These are phyloP conservation scores for Colletotrichum musae DNA, from an alignment of 2,329 filamentous ascomycete genomes.

Conservation along the genomic window DNA sequence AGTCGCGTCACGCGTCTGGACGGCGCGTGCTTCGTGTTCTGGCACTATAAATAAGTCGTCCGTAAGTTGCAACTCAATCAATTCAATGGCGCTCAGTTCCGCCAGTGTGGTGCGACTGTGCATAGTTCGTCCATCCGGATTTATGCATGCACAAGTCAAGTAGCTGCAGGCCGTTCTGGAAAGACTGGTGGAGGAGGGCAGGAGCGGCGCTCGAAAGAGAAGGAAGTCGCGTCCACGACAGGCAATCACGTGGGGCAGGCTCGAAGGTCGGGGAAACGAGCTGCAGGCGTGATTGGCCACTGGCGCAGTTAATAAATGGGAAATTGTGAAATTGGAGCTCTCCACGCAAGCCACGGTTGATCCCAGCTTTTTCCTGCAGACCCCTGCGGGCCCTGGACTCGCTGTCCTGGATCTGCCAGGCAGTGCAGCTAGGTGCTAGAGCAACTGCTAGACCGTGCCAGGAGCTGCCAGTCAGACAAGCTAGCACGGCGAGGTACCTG, in stretches of 20 bases:
- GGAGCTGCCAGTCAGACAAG: conserved; percentile 17
- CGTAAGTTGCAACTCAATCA: no score
- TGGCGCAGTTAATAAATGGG: conserved; percentile 43
- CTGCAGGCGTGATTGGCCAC: conserved; percentile 42
- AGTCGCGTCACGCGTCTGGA: conserved; percentile 37
- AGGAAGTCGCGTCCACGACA: conserved; percentile 42
- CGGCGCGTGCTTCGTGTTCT: conserved; percentile 2
- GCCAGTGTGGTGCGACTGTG: background rate
- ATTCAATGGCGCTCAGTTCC: no score
- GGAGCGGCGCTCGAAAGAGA: conserved; percentile 41
- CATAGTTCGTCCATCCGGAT: no score
- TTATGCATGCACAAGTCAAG: background rate
- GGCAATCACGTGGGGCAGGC: conserved; percentile 50
- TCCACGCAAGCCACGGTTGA: conserved; percentile 41
- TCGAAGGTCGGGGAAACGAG: conserved; percentile 33
- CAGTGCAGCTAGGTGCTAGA: conserved; percentile 7
- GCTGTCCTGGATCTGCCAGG: conserved; percentile 15
- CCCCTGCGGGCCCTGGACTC: conserved; percentile 26
- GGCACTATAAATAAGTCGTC: background rate
- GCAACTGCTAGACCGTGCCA: conserved; percentile 5
- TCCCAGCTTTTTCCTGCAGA: conserved; percentile 44
- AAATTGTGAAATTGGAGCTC: conserved; percentile 45
- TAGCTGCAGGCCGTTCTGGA: conserved; percentile 7
- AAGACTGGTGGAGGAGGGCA: conserved; percentile 1
- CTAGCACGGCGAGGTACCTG: background rate